phyloP scores from a whole-genome alignment of 495 filamentous ascomycete species.

The Pyrenula aspistea region DNA sequence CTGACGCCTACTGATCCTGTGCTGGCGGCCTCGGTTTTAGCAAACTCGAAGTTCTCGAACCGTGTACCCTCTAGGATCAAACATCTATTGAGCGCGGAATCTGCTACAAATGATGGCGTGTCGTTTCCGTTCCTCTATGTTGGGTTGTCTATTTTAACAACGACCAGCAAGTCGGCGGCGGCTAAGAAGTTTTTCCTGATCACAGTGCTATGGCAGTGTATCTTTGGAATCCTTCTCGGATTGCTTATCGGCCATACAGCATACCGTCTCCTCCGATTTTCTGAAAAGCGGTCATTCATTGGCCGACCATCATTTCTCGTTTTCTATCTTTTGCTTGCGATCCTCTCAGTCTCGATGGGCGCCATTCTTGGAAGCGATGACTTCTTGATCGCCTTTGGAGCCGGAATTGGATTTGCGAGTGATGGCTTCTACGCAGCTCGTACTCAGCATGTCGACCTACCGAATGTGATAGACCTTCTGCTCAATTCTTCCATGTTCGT shows the following conservation, averaged over 20 bases:
- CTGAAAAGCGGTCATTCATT: slow-evolving; percentile 20
- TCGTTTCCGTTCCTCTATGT: slow-evolving; percentile 34
- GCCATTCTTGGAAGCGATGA: slow-evolving; percentile 32
- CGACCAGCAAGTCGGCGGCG: slow-evolving; percentile 11
- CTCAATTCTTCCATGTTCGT: slow-evolving; percentile 37
- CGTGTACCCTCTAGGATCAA: slow-evolving; percentile 31
- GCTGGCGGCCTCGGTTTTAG: slow-evolving; percentile 31
- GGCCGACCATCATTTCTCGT: slow-evolving; percentile 27
- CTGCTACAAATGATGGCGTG: slow-evolving; percentile 35
- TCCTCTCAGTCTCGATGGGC: slow-evolving; percentile 32
- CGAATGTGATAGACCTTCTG: slow-evolving; percentile 31
- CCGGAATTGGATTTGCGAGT: slow-evolving; percentile 34
- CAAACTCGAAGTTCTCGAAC: slow-evolving; percentile 26
- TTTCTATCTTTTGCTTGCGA: slow-evolving; percentile 37
- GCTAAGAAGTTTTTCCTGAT: slow-evolving; percentile 33
- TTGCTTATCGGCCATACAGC: slow-evolving; percentile 23
- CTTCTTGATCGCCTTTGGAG: slow-evolving; percentile 39
- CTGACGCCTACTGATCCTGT: slow-evolving; percentile 39
- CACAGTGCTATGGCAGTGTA: slow-evolving; percentile 37
- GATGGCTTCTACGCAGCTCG: slow-evolving; percentile 34
- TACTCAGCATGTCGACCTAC: slow-evolving; percentile 24
- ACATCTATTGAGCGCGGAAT: slow-evolving; percentile 34
- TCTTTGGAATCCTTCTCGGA: slow-evolving; percentile 25
- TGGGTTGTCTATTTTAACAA: slow-evolving; percentile 22
- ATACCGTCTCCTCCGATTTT: slow-evolving; percentile 27